Base-by-base conservation (phyloP, 495 filamentous ascomycete species). In the Delitschia confertaspora region DNA sequence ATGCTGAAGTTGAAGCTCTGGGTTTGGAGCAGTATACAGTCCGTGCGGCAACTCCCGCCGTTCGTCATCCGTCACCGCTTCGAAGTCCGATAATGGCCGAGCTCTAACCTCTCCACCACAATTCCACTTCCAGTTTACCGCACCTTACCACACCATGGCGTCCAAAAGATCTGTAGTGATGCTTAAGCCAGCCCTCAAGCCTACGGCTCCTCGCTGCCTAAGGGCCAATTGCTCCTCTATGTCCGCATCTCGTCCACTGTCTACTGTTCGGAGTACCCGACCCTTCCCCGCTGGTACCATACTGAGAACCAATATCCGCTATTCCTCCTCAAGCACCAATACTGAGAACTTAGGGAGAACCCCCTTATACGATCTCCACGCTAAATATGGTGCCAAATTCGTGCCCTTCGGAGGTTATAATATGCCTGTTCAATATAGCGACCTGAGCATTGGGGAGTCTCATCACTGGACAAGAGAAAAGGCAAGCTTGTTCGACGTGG, bases 391-490 rank as follows among this genome's bases (percentile, higher is more conserved):
- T 51, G 91, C 73, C 30, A 95, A 93, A 65, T 93, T 98, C 80
- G 88, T 96, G 41, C 85, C 85, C n/a, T 98, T 95, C 60, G 89
- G 82, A 42, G 88, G 88, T 49, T 96, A 79, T 67, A 70, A 72
- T 39, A 96, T 98, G 91, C 93, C 91, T 13, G 75, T 98, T 19
- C 80, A 88, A 52, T 98, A 96, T 65, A 58, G 69, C 18, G 78
- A 79, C 48, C 69, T 85, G 46, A 75, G 76, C 57, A 76, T 94
- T 51, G 71, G 71, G 37, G 78, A 83, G 35, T 89, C 83, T 49
- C 91, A 98, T 66, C 67, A 76, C 46, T 94, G 85, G 76, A 95
- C 91, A 7, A 72, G 93, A 25, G 73, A 78, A 58, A 83, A 86
- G 64, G 78, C 82, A 30, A 93, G 86, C 47, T 65, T 98, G 49